Conservation (phyloP, 257 asterid species). For the Scutellaria baicalensis region DNA sequence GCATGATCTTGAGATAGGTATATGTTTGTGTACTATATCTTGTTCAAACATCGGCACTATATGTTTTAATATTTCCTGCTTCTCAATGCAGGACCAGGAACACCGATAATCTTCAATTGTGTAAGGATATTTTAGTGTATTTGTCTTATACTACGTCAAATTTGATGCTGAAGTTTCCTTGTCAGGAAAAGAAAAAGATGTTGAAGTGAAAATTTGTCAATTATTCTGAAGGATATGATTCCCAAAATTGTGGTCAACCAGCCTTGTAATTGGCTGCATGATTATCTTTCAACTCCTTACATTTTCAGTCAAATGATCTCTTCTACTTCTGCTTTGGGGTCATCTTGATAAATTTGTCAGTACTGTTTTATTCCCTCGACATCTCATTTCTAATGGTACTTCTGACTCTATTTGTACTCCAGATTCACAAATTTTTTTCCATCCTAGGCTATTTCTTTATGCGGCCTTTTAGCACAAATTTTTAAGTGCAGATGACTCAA, state of each 20-base stretch:
- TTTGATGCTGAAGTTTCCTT: not conserved
- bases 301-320: too few relatives aligned
- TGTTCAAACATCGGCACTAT: too few relatives aligned
- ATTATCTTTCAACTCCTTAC: too few relatives aligned
- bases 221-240: too few relatives aligned
- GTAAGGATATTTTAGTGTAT: slow-evolving; percentile 36
- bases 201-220: too few relatives aligned
- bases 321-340: too few relatives aligned
- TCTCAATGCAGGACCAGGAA: slow-evolving; percentile 74
- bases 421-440: not conserved
- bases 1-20: slow-evolving; percentile 98
- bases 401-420: not conserved
- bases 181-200: too few relatives aligned
- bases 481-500: not conserved
- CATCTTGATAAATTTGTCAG: not conserved
- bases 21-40: not conserved
- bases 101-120: slow-evolving; percentile 72
- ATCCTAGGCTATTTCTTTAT: not conserved
- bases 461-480: not conserved
- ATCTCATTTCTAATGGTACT: not conserved
- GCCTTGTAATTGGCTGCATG: too few relatives aligned
- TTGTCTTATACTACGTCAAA: not conserved
- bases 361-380: too few relatives aligned
- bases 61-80: not conserved
- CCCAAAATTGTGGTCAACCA: too few relatives aligned